phyloP scores from a whole-genome alignment of 148 eudicot species.

The Cornus suecica region DNA sequence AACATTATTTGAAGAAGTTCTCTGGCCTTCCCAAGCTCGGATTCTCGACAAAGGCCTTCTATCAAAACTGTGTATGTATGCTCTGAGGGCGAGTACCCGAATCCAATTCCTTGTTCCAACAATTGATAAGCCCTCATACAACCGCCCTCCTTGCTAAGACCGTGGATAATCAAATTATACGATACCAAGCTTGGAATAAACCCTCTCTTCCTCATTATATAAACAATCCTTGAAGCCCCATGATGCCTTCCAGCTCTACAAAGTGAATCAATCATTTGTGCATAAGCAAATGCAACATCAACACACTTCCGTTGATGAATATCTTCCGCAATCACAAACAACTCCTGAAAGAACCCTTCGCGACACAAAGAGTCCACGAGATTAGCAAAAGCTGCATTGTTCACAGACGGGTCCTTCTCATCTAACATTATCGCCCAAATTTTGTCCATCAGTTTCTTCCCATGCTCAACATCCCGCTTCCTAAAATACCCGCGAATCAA shows the following conservation, averaged over 20 bases:
- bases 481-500: constrained; percentile 58
- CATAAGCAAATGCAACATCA: constrained; percentile 61
- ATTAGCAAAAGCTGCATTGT: constrained; percentile 73
- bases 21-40: constrained; percentile 58
- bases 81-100: constrained; percentile 64
- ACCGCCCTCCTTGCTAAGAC: constrained; percentile 60
- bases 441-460: constrained; percentile 34
- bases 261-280: constrained; percentile 72
- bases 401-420: constrained; percentile 31
- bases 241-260: constrained; percentile 60
- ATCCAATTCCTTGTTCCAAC: constrained; percentile 66
- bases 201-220: constrained; percentile 80
- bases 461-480: constrained; percentile 36
- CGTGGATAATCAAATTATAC: constrained; percentile 77
- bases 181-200: constrained; percentile 54
- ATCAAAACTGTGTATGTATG: constrained; percentile 61
- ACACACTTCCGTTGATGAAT: constrained; percentile 66
- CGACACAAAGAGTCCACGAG: constrained; percentile 59
- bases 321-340: constrained; percentile 66
- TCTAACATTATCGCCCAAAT: constrained; percentile 60
- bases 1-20: constrained; percentile 58
- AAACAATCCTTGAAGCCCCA: constrained; percentile 81
- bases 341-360: constrained; percentile 57
- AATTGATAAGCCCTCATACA: constrained; percentile 91
- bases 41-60: constrained; percentile 67